Percentiles rank a stretch among this genome's conserved stretches.
These are phyloP conservation scores for Aspergillus sp. DNA, from an alignment of 2,329 filamentous ascomycete genomes.

Conservation along the genomic window DNA sequence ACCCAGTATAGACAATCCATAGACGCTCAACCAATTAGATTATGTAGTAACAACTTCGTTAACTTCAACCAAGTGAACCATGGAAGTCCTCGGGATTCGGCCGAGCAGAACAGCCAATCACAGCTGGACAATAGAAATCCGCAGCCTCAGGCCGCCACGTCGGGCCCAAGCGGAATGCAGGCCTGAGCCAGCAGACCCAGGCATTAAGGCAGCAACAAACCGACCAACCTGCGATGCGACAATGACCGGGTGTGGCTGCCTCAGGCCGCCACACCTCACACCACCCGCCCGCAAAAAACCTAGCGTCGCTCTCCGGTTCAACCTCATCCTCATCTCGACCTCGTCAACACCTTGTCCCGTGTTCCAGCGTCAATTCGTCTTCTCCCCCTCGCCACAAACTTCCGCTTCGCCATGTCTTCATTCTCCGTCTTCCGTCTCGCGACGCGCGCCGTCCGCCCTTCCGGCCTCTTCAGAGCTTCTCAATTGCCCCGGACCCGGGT, in stretches of 20 bases:
- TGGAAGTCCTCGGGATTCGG: too few relatives aligned
- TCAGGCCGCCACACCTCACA: slow-evolving; percentile 32
- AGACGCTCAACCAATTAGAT: too few relatives aligned
- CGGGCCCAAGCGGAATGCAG: slow-evolving; percentile 20
- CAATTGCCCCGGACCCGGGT: slow-evolving; percentile 60
- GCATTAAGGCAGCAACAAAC: neutral
- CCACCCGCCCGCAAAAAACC: slow-evolving; percentile 39
- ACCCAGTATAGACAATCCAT: too few relatives aligned
- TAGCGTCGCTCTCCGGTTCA: slow-evolving; percentile 21
- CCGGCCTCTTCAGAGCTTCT: slow-evolving; percentile 63
- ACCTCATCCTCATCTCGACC: slow-evolving; percentile 22
- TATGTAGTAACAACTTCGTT: too few relatives aligned
- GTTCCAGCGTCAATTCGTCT: slow-evolving; percentile 22
- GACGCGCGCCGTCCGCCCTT: slow-evolving; percentile 62
- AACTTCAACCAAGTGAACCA: too few relatives aligned
- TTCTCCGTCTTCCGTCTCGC: slow-evolving; percentile 69
- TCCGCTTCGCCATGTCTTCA: slow-evolving; percentile 58
- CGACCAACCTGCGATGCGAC: neutral
- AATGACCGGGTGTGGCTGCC: slow-evolving; percentile 5
- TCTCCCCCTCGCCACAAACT: slow-evolving; percentile 24
- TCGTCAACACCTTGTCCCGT: slow-evolving; percentile 22
- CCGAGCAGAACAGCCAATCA: slow-evolving; percentile 12
- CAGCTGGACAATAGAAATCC: neutral
- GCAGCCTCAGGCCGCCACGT: slow-evolving; percentile 28
- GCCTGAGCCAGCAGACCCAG: slow-evolving; percentile 1